These are phyloP conservation scores for Voacanga thouarsii DNA, from an alignment of 257 asterid species.

Conservation along the genomic window DNA sequence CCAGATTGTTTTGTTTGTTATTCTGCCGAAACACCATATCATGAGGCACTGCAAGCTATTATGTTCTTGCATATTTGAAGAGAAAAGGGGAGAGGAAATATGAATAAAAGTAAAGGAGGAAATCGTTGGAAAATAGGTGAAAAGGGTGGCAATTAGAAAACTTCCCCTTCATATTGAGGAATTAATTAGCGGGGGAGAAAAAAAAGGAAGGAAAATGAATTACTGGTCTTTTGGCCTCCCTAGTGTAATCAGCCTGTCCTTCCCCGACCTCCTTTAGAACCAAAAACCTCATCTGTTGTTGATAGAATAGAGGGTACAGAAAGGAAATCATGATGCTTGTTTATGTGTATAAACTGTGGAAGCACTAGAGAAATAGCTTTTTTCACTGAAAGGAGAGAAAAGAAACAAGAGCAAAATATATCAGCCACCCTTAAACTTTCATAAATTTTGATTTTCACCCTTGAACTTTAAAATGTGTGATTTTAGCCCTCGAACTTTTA, in stretches of 20 bases:
- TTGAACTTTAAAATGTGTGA: too few species aligned
- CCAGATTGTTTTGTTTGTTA: not conserved
- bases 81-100: not conserved
- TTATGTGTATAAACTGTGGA: too few species aligned
- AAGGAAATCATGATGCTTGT: too few species aligned
- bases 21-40: not conserved
- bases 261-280: not conserved
- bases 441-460: too few species aligned
- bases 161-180: not conserved
- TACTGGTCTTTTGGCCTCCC: not conserved
- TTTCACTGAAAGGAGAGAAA: not conserved
- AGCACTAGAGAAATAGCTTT: not conserved
- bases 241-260: not conserved
- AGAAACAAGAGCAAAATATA: too few species aligned
- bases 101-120: not conserved
- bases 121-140: not conserved
- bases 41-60: not conserved
- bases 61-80: not conserved
- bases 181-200: not conserved
- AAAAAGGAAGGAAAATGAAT: not conserved
- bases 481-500: too few species aligned
- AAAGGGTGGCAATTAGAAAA: not conserved
- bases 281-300: not conserved
- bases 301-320: too few species aligned
- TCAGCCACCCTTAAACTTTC: too few species aligned